Percentiles rank a stretch among this genome's conserved stretches.
These are phyloP conservation scores for Fusarium neocosmosporiellum DNA, from an alignment of 2,329 filamentous ascomycete genomes.

Conservation along the genomic window DNA sequence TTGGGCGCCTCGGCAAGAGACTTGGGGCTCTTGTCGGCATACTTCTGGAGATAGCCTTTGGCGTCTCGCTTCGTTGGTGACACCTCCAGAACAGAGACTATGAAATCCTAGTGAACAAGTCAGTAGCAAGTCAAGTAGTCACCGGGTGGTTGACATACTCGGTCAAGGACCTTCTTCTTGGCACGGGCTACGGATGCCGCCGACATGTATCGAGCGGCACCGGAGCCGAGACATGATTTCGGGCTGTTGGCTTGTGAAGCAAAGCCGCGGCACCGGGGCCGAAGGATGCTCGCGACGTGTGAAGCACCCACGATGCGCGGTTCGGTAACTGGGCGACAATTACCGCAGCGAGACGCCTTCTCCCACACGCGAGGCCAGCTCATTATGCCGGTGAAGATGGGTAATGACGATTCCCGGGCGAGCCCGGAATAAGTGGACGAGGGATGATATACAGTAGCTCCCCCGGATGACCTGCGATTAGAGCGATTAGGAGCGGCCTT, in stretches of 20 bases:
- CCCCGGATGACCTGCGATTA: slow-evolving; percentile 35
- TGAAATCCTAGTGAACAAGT: slow-evolving; percentile 73
- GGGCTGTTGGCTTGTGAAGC: slow-evolving; percentile 23
- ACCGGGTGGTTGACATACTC: slow-evolving; percentile 38
- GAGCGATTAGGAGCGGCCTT: slow-evolving; percentile 32
- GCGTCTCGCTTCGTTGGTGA: slow-evolving; percentile 94
- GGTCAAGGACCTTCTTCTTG: slow-evolving; percentile 48
- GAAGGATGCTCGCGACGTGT: slow-evolving; percentile 8
- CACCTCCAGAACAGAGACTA: slow-evolving; percentile 86
- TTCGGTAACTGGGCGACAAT: slow-evolving; percentile 26
- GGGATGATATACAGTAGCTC: slow-evolving; percentile 18
- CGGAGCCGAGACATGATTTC: slow-evolving; percentile 25
- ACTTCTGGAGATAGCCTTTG: slow-evolving; percentile 89
- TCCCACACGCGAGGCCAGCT: slow-evolving; percentile 54
- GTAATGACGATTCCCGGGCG: slow-evolving; percentile 19
- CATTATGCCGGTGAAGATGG: slow-evolving; percentile 49
- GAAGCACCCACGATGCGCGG: slow-evolving; percentile 4
- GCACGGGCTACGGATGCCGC: slow-evolving; percentile 44
- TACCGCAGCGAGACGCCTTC: slow-evolving; percentile 48
- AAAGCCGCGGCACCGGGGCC: slow-evolving; percentile 23
- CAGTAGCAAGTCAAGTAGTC: slow-evolving; percentile 3
- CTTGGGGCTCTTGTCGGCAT: slow-evolving; percentile 59
- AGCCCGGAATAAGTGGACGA: slow-evolving; percentile 18
- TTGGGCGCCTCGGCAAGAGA: slow-evolving; percentile 43
- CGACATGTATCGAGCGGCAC: slow-evolving; percentile 44